Evolutionary conservation across 495 filamentous ascomycete species (phyloP).

Genomic region (Penicillium tannophilum): DNA sequence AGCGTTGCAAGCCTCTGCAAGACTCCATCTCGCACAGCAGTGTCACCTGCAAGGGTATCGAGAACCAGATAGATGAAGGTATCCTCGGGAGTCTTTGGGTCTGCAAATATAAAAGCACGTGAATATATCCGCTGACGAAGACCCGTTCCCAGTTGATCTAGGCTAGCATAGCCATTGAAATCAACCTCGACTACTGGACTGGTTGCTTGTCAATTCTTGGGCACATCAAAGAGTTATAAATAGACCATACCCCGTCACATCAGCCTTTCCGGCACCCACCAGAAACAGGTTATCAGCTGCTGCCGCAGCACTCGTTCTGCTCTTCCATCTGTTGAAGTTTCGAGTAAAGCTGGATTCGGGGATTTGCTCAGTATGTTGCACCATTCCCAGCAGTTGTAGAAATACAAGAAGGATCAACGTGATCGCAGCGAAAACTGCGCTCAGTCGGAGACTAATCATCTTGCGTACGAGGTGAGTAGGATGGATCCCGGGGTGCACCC

Average conservation of each 20-base stretch:
- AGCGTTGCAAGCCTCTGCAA: constrained; percentile 67
- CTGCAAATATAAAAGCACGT: constrained; percentile 85
- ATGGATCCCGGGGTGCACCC: background rate
- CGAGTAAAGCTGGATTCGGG: constrained; percentile 16
- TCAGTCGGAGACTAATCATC: constrained; percentile 37
- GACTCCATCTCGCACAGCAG: constrained; percentile 84
- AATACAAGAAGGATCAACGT: constrained; percentile 31
- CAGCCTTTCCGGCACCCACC: constrained; percentile 89
- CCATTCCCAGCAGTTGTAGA: constrained; percentile 33
- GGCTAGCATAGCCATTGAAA: constrained; percentile 89
- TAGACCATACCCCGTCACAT: constrained; percentile 78
- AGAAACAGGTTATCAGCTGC: constrained; percentile 61
- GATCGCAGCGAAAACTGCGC: constrained; percentile 27
- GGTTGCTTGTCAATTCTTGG: constrained; percentile 4
- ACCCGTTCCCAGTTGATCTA: constrained; percentile 83
- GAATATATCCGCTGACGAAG: constrained; percentile 89
- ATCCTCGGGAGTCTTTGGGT: constrained; percentile 63
- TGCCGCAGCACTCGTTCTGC: constrained; percentile 24
- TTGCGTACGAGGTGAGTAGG: background rate
- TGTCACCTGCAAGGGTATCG: constrained; percentile 89
- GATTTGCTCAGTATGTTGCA: constrained; percentile 19
- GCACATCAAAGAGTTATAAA: background rate
- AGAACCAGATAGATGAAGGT: constrained; percentile 88
- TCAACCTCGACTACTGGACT: constrained; percentile 87
- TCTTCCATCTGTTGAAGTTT: constrained; percentile 28